Conservation (phyloP, 768 basidiomycete genomes). For the Rhodotorula babjevae region DNA sequence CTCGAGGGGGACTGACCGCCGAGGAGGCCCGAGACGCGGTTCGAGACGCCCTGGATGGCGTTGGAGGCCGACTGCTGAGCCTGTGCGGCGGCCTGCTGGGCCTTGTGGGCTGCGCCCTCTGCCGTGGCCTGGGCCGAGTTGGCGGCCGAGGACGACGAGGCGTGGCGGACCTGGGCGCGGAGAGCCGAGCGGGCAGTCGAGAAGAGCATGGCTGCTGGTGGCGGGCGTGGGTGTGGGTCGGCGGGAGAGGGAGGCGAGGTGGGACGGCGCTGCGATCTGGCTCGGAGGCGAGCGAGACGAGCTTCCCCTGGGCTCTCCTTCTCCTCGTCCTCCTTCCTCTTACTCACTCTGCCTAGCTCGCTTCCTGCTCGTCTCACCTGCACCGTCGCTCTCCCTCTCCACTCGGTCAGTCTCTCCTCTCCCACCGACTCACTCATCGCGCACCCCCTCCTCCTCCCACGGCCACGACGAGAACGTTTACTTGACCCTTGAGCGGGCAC, state of each 20-base stretch:
- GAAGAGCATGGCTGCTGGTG: slow-evolving; percentile 3
- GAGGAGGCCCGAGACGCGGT: slow-evolving; percentile 56
- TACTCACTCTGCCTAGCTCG: no score
- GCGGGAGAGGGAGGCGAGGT: neutral
- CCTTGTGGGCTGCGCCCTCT: slow-evolving; percentile 28
- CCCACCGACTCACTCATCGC: neutral
- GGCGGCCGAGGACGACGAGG: neutral
- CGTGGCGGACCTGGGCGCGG: slow-evolving; percentile 21
- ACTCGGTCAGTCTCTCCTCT: no score
- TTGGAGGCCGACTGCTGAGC: slow-evolving; percentile 30
- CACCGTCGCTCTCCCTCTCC: no score
- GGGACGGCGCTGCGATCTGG: neutral
- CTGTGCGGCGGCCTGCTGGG: slow-evolving; percentile 19
- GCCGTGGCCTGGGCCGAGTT: neutral
- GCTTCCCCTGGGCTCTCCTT: no score
- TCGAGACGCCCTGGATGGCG: slow-evolving; percentile 47
- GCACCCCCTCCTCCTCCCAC: no score
- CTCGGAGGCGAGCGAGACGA: no score
- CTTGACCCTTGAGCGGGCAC: neutral
- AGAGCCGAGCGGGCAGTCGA: slow-evolving; percentile 8
- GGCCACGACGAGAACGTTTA: neutral
- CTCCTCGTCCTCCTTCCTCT: no score
- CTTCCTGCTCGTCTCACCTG: no score
- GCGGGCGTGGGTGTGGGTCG: neutral
- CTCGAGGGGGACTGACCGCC: slow-evolving; percentile 50